Conservation (phyloP, 768 basidiomycete species). For the Leccinum aurantiacum region DNA sequence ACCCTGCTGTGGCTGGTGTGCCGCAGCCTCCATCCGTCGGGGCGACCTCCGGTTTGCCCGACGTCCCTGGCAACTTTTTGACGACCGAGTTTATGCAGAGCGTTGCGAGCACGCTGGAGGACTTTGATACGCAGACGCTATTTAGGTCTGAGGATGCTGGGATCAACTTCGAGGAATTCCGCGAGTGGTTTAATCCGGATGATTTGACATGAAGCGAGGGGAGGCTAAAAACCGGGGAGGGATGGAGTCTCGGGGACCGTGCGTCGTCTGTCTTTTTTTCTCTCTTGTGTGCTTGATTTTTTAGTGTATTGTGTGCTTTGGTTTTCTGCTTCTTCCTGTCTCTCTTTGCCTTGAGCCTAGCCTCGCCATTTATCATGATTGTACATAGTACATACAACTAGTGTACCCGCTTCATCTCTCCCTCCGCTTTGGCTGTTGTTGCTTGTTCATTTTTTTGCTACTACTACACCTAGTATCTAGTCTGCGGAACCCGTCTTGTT, state of each 20-base stretch:
- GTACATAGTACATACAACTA: conserved; percentile 16
- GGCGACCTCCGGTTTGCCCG: conserved; percentile 24
- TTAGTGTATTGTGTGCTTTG: conserved; percentile 3
- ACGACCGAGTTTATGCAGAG: conserved; percentile 48
- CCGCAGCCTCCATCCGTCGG: no score
- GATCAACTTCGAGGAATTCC: conserved; percentile 70
- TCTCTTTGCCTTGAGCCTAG: conserved; percentile 2
- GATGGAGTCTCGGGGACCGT: conserved; percentile 1
- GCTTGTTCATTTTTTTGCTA: no score
- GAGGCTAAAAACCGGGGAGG: no score
- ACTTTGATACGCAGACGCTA: conserved; percentile 36
- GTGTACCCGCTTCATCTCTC: no score
- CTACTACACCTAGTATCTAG: no score
- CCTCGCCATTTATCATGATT: conserved; percentile 10
- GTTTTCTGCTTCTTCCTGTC: not conserved
- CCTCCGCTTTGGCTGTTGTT: no score
- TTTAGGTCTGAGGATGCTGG: conserved; percentile 46
- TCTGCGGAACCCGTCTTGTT: no score
- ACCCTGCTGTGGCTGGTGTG: conserved; percentile 21
- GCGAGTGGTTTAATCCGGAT: conserved; percentile 72
- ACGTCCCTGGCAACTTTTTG: conserved; percentile 25
- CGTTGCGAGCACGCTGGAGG: conserved; percentile 41
- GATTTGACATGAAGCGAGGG: conserved; percentile 32
- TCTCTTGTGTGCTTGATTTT: conserved; percentile 6
- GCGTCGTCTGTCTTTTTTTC: conserved; percentile 11